Evolutionary conservation across 306 rosid species (phyloP), one percentile per base, ranked within the genome.

Genomic region (Dalbergia oliveri): DNA sequence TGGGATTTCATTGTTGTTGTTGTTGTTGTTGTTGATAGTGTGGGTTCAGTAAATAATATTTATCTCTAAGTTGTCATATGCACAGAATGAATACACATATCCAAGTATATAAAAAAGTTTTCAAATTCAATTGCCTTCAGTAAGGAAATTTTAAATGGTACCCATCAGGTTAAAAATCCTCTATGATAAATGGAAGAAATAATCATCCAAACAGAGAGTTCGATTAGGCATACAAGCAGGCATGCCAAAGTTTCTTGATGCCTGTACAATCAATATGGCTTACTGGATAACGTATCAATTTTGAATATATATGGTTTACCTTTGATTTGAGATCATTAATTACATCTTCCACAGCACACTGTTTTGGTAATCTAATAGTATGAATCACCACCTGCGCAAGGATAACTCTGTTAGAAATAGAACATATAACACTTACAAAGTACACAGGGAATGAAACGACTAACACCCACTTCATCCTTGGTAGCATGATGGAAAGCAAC

Each of bases 401-500:
- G 66, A 18, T 16, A 73, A 14, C 33, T 15, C 66, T 41, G 56
- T 68, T 63, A 51, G 56, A 43, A 67, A 43, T 31, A 57, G 34
- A 57, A 78, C 7, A 56, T 6, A 59, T 53, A 70, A 50, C 21
- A 49, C 34, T 39, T 65, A 69, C 43, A 31, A 7, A 26, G 15
- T 8, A 45, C 72, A 35, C 19, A 43, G 43, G 13, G 26, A 53
- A 47, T 2, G 63, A 39, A 53, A 53, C 67, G 12, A 47, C 50
- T 50, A 64, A 43, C 47, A 84, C 89, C 5, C 74, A 93, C 98
- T 87, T 93, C 98, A 85, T 90, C 98, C 83, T 90, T 93, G 58
- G 88, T 85, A 44, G 97, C 87, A 67, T 87, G 92, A 86, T 91
- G 94, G 83, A 88, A 87, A 73, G 97, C 93, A 86, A 93, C 90